Evolutionary conservation across 768 basidiomycete genomes (phyloP).

Genomic region (Hemileccinum impolitum): DNA sequence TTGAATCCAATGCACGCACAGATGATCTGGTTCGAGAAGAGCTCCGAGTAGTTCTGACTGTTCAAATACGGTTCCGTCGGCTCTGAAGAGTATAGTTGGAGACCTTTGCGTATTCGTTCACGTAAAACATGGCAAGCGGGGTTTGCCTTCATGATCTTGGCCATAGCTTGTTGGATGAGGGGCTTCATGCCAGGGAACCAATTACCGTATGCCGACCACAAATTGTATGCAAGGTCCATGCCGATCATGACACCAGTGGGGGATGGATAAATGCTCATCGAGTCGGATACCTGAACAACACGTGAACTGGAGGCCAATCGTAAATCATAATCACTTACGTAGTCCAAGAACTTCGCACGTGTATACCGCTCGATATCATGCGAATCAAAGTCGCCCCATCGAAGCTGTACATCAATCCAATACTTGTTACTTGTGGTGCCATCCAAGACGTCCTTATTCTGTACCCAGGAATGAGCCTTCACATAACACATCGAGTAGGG

Average conservation of each 20-base stretch:
- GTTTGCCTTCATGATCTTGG: slow-evolving; percentile 99
- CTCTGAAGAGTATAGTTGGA: slow-evolving; percentile 98
- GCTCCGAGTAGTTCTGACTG: slow-evolving; percentile 95
- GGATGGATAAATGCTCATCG: slow-evolving; percentile 98
- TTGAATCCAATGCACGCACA: slow-evolving; percentile 43
- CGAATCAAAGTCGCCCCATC: slow-evolving; percentile 98
- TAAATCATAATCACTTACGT: slow-evolving; percentile 46
- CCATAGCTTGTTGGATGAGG: slow-evolving; percentile 97
- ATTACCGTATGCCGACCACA: slow-evolving; percentile 98
- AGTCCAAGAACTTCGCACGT: slow-evolving; percentile 98
- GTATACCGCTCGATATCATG: slow-evolving; percentile 99
- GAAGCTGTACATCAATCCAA: slow-evolving; percentile 94
- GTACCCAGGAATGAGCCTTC: slow-evolving; percentile 12
- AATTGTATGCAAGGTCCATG: slow-evolving; percentile 96
- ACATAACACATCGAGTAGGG: neutral
- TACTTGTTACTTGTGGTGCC: slow-evolving; percentile 99
- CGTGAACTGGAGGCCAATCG: slow-evolving; percentile 1
- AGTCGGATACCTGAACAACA: slow-evolving; percentile 72
- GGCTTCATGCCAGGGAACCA: slow-evolving; percentile 99
- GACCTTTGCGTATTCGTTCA: slow-evolving; percentile 97
- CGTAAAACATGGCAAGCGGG: slow-evolving; percentile 96
- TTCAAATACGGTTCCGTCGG: slow-evolving; percentile 99
- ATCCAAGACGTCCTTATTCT: slow-evolving; percentile 93
- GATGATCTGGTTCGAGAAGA: slow-evolving; percentile 98
- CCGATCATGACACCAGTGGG: slow-evolving; percentile 99